Evolutionary conservation across 331 rosid genomes (phyloP).

Genomic region (Malus hybrid): DNA sequence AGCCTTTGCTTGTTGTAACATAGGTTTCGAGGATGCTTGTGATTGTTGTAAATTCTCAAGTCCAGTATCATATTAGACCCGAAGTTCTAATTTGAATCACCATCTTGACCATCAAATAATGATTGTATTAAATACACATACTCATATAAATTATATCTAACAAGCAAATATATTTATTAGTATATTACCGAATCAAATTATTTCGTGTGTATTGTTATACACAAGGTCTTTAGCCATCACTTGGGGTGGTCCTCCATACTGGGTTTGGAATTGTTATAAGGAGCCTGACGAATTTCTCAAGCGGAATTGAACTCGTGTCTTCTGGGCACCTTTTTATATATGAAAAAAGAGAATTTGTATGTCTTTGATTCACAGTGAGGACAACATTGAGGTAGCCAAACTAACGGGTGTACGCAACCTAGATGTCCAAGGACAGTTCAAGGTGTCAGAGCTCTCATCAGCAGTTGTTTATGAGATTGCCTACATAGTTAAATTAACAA

Average conservation of each 20-base stretch:
- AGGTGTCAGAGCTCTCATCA: not conserved
- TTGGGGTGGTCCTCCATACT: not conserved
- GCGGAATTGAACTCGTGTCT: too few species aligned
- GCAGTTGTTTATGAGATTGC: conserved; percentile 6
- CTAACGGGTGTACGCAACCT: not conserved
- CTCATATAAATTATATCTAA: too few species aligned
- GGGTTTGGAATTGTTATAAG: conserved; percentile 11
- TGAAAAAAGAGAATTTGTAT: too few species aligned
- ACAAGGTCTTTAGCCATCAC: not conserved
- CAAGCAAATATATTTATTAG: too few species aligned
- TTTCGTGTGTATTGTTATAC: not conserved
- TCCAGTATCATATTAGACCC: too few species aligned
- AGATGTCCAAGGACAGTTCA: conserved; percentile 1
- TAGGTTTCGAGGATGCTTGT: not conserved
- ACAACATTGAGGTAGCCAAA: conserved; percentile 7
- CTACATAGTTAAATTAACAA: not conserved
- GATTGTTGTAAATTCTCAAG: not conserved
- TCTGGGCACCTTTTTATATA: too few species aligned
- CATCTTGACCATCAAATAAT: too few species aligned
- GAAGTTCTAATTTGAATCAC: too few species aligned
- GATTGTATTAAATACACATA: too few species aligned
- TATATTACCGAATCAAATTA: too few species aligned
- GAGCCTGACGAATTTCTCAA: not conserved
- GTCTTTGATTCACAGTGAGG: not conserved
- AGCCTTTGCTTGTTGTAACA: too few species aligned